phyloP scores from a whole-genome alignment of 495 filamentous ascomycete genomes.

The Penicillium parvum region DNA sequence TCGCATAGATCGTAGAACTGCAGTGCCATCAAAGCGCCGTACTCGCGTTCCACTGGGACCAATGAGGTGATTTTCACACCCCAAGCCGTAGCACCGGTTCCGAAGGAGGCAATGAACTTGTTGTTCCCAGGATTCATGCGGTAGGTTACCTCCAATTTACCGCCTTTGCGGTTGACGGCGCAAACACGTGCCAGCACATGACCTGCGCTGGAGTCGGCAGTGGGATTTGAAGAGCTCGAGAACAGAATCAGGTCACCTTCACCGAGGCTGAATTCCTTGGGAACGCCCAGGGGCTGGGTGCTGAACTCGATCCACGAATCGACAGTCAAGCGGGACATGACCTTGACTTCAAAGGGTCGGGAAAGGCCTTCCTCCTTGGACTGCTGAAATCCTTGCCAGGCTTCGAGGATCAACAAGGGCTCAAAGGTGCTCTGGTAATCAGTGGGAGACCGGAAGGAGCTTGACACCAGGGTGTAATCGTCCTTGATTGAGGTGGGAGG shows the following conservation, averaged over 20 bases:
- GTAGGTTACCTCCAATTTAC: slow-evolving; percentile 75
- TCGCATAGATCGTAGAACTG: slow-evolving; percentile 94
- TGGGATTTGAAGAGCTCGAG: slow-evolving; percentile 64
- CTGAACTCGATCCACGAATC: slow-evolving; percentile 92
- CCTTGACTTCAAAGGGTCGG: slow-evolving; percentile 75
- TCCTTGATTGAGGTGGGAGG: slow-evolving; percentile 66
- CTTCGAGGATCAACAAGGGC: slow-evolving; percentile 85
- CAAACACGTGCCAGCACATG: slow-evolving; percentile 85
- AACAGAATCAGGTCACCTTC: slow-evolving; percentile 89
- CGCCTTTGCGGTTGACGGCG: slow-evolving; percentile 73
- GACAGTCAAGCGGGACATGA: slow-evolving; percentile 80
- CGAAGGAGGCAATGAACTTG: slow-evolving; percentile 47
- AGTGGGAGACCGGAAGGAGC: slow-evolving; percentile 65
- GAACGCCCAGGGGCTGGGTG: slow-evolving; percentile 63
- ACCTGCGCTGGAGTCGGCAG: slow-evolving; percentile 54
- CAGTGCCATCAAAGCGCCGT: slow-evolving; percentile 80
- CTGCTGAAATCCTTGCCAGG: slow-evolving; percentile 90
- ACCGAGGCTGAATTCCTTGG: slow-evolving; percentile 64
- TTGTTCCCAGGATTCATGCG: slow-evolving; percentile 61
- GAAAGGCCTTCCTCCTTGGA: slow-evolving; percentile 78
- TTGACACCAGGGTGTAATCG: slow-evolving; percentile 68
- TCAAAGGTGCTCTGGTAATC: slow-evolving; percentile 88
- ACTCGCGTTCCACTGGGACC: slow-evolving; percentile 91
- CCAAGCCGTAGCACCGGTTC: slow-evolving; percentile 59
- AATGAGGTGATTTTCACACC: slow-evolving; percentile 82